Evolutionary conservation across 1,284 basidiomycete genomes (phyloP).

Genomic region (Vanrija sp.): DNA sequence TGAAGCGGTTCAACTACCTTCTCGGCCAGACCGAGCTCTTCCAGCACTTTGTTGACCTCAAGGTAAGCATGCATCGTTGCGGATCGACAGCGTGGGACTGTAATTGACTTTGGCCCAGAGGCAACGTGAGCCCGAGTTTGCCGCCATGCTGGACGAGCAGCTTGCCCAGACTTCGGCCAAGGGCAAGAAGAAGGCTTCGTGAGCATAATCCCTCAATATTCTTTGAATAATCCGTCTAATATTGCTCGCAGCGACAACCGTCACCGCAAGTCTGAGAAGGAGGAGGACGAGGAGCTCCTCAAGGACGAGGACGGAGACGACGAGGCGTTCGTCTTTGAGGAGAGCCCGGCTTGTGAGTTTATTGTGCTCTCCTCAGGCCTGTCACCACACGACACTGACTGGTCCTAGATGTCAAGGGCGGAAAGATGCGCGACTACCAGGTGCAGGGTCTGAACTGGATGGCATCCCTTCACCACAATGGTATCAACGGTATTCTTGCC

Average conservation of each 20-base stretch:
- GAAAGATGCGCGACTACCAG: slow-evolving; percentile 90
- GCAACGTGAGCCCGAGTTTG: slow-evolving; percentile 90
- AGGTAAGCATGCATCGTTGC: slow-evolving; percentile 54
- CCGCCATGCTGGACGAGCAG: slow-evolving; percentile 71
- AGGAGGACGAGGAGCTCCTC: slow-evolving; percentile 92
- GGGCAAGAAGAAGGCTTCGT: slow-evolving; percentile 69
- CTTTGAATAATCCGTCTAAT: slow-evolving; percentile 1
- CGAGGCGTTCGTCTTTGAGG: slow-evolving; percentile 84
- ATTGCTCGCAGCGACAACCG: slow-evolving; percentile 59
- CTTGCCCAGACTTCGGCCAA: slow-evolving; percentile 61
- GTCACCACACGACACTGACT: neutral
- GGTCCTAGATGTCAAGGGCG: slow-evolving; percentile 68
- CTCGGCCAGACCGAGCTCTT: slow-evolving; percentile 93
- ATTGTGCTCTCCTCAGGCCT: neutral
- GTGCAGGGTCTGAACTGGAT: slow-evolving; percentile 97
- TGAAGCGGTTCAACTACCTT: slow-evolving; percentile 91
- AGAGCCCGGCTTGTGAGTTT: slow-evolving; percentile 79
- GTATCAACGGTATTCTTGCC: slow-evolving; percentile 86
- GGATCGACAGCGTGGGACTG: neutral
- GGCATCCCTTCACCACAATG: slow-evolving; percentile 87
- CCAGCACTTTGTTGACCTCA: slow-evolving; percentile 92
- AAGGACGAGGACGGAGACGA: slow-evolving; percentile 78
- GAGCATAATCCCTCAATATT: slow-evolving; percentile 36
- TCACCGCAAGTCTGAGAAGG: slow-evolving; percentile 94
- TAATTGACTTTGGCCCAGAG: slow-evolving; percentile 53